Evolutionary conservation across 1,139 yeast species (phyloP).

Genomic region (Magnusiomyces sp.): DNA sequence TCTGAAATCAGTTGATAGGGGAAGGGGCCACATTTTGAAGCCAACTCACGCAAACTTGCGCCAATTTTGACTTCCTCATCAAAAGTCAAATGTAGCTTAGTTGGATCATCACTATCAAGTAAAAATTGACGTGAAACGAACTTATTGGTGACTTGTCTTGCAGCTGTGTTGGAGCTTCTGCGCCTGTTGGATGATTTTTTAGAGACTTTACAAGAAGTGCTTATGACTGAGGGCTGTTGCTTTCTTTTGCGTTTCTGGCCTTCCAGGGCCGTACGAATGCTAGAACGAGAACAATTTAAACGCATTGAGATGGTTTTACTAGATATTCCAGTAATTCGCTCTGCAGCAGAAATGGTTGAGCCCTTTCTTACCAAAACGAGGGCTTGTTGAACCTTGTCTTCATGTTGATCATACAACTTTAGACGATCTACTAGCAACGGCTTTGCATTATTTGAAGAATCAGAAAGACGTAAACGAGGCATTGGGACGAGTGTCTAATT

Average conservation of each 20-base stretch:
- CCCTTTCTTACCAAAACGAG: constrained; percentile 1
- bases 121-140: no score
- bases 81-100: constrained; percentile 4
- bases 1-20: constrained; percentile 5
- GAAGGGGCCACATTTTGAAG: constrained; percentile 2
- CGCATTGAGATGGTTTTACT: constrained; percentile 6
- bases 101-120: constrained; percentile 1
- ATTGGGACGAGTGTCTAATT: background rate
- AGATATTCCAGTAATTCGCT: background rate
- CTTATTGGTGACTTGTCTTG: no score
- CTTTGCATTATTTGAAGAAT: background rate
- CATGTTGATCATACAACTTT: constrained; percentile 2
- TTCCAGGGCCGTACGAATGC: constrained; percentile 2
- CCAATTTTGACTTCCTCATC: constrained; percentile 3
- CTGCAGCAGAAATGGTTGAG: constrained; percentile 1
- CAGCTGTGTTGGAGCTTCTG: no score
- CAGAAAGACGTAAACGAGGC: constrained; percentile 2
- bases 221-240: background rate
- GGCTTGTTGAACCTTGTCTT: constrained; percentile 1
- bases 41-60: background rate
- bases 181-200: no score
- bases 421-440: constrained; percentile 1
- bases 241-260: background rate
- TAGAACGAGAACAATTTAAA: background rate
- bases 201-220: background rate